phyloP scores from a whole-genome alignment of 345 rosid species.

The Salix viminalis region DNA sequence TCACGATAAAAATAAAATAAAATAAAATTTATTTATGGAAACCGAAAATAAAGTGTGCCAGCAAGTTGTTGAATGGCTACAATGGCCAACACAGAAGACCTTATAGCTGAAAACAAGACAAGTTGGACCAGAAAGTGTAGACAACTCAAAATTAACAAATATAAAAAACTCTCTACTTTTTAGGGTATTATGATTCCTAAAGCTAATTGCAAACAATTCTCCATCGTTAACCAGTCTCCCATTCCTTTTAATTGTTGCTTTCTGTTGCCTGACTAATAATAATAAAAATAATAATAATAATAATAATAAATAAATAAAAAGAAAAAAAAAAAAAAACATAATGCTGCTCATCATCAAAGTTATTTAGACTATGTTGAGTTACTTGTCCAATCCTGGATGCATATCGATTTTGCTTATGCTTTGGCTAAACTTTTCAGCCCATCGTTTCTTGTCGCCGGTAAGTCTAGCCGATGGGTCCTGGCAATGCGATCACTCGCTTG shows the following conservation, averaged over 20 bases:
- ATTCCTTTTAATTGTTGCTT: slow-evolving; percentile 13
- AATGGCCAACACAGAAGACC: slow-evolving; percentile 23
- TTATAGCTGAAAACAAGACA: slow-evolving; percentile 24
- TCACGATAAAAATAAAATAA: neutral
- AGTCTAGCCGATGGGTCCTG: slow-evolving; percentile 36
- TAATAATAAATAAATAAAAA: neutral
- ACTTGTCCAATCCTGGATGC: slow-evolving; percentile 29
- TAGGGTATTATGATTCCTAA: slow-evolving; percentile 10
- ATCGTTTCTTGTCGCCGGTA: slow-evolving; percentile 47
- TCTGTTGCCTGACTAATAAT: slow-evolving; percentile 2
- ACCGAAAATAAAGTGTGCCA: slow-evolving; percentile 9
- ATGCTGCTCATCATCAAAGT: slow-evolving; percentile 10
- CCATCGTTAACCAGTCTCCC: slow-evolving; percentile 19
- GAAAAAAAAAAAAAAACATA: neutral
- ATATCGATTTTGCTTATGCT: slow-evolving; percentile 25
- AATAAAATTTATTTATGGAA: neutral
- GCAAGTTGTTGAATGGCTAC: slow-evolving; percentile 28
- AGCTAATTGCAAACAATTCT: slow-evolving; percentile 12
- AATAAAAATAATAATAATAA: neutral
- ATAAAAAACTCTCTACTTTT: slow-evolving; percentile 3
- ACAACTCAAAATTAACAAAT: neutral
- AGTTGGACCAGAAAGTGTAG: slow-evolving; percentile 31
- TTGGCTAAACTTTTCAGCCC: slow-evolving; percentile 53
- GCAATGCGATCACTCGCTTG: slow-evolving; percentile 37
- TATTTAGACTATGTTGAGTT: slow-evolving; percentile 22